Conservation (phyloP, 306 rosid species). For the Hippophae rhamnoides region DNA sequence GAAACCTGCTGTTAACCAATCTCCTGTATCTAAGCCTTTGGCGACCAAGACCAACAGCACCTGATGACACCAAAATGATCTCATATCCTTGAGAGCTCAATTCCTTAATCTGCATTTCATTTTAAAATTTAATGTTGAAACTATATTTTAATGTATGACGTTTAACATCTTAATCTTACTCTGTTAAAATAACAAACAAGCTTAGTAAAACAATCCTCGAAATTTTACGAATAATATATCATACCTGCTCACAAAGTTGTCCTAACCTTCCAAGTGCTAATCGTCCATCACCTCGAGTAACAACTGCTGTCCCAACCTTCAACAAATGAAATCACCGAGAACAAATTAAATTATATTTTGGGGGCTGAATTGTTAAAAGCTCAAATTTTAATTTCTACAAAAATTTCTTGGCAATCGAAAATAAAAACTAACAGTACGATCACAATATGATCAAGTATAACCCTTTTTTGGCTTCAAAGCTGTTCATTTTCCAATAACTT, state of each 20-base stretch:
- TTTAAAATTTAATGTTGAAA: conserved; percentile 17
- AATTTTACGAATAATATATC: background rate
- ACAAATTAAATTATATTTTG: background rate
- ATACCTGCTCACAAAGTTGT: conserved; percentile 82
- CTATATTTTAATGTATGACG: background rate
- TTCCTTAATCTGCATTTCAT: conserved; percentile 62
- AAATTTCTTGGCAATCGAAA: no score
- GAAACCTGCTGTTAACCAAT: conserved; percentile 79
- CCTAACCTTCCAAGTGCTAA: conserved; percentile 67
- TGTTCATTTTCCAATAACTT: background rate
- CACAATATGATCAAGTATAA: background rate
- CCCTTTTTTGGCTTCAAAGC: background rate
- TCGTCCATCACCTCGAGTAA: conserved; percentile 54
- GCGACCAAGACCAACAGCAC: conserved; percentile 98
- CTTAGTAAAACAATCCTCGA: background rate
- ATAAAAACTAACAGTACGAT: background rate
- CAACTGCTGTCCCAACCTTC: conserved; percentile 64
- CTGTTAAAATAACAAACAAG: no score
- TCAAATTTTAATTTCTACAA: no score
- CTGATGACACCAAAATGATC: conserved; percentile 88
- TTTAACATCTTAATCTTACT: no score
- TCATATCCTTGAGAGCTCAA: conserved; percentile 67
- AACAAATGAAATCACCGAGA: conserved; percentile 9
- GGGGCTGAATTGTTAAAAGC: no score
- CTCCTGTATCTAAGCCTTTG: conserved; percentile 81